Evolutionary conservation across 2,329 filamentous ascomycete species (phyloP).

Genomic region (Pyrenophora graminea): DNA sequence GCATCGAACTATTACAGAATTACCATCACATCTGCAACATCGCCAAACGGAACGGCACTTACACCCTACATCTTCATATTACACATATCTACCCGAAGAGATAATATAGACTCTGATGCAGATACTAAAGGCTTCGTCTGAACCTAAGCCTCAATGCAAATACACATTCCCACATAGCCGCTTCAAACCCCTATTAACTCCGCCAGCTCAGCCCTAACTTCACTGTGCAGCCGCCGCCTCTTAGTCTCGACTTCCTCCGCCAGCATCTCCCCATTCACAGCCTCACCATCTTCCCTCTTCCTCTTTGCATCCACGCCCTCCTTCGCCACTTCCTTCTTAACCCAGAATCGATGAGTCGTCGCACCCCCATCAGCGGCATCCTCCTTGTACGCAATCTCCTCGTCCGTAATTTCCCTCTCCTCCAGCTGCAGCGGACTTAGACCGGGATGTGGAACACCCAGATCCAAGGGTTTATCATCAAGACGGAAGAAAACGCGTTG

Average conservation of each 20-base stretch:
- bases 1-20: no score
- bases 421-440: slow-evolving; percentile 28
- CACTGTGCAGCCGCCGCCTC: neutral
- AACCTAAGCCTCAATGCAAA: no score
- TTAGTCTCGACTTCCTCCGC: neutral
- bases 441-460: slow-evolving; percentile 1
- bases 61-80: no score
- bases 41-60: no score
- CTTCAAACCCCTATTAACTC: no score
- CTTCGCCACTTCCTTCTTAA: neutral
- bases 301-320: slow-evolving; percentile 8
- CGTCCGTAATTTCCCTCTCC: slow-evolving; percentile 29
- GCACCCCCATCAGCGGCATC: neutral
- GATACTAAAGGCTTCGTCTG: no score
- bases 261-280: neutral
- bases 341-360: slow-evolving; percentile 36
- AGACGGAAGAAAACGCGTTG: slow-evolving; percentile 42
- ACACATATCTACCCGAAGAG: no score
- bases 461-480: slow-evolving; percentile 23
- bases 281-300: slow-evolving; percentile 7
- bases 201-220: no score
- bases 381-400: slow-evolving; percentile 21
- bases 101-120: no score
- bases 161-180: no score
- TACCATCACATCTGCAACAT: no score